Evolutionary conservation across 768 basidiomycete genomes (phyloP).

Genomic region (Pisolithus tinctorius): DNA sequence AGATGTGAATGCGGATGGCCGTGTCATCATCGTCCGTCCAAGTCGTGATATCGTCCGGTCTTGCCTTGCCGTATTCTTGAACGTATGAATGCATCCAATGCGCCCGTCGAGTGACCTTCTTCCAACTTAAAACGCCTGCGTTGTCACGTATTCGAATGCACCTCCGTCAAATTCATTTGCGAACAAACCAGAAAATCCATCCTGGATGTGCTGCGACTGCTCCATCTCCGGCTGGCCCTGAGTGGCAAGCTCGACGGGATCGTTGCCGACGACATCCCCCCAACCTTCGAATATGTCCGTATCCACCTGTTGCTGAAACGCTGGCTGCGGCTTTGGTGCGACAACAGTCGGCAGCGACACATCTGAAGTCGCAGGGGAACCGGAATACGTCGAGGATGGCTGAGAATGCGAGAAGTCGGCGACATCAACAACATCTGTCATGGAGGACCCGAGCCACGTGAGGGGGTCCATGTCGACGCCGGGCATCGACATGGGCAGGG

Average conservation of each 20-base stretch:
- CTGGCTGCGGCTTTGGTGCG: constrained; percentile 21
- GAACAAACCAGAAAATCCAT: no score
- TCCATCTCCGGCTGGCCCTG: no score
- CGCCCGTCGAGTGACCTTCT: no score
- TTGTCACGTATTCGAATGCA: no score
- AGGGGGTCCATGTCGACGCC: neutral
- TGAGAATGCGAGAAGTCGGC: constrained; percentile 20
- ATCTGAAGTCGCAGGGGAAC: constrained; percentile 32
- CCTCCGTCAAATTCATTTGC: no score
- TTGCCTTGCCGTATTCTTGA: no score
- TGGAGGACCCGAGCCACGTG: neutral
- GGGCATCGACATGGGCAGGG: no score
- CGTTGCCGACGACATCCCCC: neutral
- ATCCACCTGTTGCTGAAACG: neutral
- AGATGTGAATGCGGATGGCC: neutral
- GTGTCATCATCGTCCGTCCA: neutral
- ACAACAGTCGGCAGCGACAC: constrained; percentile 16
- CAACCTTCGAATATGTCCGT: neutral
- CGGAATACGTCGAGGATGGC: constrained; percentile 38
- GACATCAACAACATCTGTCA: constrained; percentile 4
- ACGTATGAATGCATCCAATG: no score
- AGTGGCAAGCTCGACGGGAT: no score
- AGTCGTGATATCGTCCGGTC: no score
- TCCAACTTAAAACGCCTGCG: no score
- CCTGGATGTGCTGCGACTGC: no score